Conservation (phyloP, 768 basidiomycete species). For the Termitomyces sp. region DNA sequence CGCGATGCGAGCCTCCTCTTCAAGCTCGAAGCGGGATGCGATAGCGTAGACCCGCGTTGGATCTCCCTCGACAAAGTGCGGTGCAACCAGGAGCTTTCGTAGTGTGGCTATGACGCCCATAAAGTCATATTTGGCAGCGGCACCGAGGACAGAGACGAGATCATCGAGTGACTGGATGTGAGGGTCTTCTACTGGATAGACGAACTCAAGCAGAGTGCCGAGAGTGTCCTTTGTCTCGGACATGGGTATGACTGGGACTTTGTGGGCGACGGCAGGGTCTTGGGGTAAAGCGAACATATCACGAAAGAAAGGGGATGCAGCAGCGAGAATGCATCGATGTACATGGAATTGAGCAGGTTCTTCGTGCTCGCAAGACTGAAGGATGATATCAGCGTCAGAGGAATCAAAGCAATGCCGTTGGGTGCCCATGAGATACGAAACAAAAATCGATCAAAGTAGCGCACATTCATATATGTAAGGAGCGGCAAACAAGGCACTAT, state of each 20-base stretch:
- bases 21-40: slow-evolving; percentile 61
- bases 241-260: slow-evolving; percentile 48
- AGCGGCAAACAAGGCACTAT: slow-evolving; percentile 4
- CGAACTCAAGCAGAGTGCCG: slow-evolving; percentile 49
- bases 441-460: not conserved
- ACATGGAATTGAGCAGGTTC: slow-evolving; percentile 49
- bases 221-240: slow-evolving; percentile 46
- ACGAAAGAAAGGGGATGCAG: slow-evolving; percentile 65
- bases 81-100: slow-evolving; percentile 49
- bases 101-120: slow-evolving; percentile 40
- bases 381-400: slow-evolving; percentile 49
- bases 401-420: slow-evolving; percentile 40
- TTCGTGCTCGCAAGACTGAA: slow-evolving; percentile 38
- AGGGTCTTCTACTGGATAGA: slow-evolving; percentile 63
- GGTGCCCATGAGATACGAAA: slow-evolving; percentile 14
- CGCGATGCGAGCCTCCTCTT: slow-evolving; percentile 59
- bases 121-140: slow-evolving; percentile 67
- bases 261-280: slow-evolving; percentile 13
- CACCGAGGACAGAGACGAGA: slow-evolving; percentile 44
- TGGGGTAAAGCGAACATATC: slow-evolving; percentile 71
- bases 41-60: slow-evolving; percentile 70
- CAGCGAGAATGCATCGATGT: slow-evolving; percentile 58
- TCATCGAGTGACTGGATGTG: slow-evolving; percentile 48
- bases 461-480: not conserved
- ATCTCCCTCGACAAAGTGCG: slow-evolving; percentile 40